Evolutionary conservation across 192 early-diverging fungal genomes (phyloP).

Genomic region (Endogone sp.): DNA sequence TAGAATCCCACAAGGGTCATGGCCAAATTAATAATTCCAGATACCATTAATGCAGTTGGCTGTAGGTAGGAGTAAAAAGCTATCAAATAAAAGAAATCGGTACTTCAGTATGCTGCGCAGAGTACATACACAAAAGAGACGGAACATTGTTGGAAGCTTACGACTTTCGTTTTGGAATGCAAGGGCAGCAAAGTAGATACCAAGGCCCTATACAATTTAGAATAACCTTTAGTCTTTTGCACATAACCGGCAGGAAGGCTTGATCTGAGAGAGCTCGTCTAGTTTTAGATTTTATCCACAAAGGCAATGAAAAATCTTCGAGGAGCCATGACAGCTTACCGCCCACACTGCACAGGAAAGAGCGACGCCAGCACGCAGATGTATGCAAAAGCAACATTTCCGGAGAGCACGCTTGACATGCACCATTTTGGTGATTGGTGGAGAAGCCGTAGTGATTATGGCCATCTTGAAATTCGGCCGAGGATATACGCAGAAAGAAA

Average conservation of each 20-base stretch:
- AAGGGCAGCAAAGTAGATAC: conserved; percentile 14
- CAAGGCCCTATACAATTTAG: conserved; percentile 12
- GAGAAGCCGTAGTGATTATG: neutral
- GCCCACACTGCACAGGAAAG: conserved; percentile 23
- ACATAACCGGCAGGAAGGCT: neutral
- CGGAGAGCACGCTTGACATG: neutral
- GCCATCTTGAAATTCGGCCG: too few relatives aligned
- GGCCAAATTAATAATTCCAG: conserved; percentile 16
- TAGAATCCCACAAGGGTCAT: conserved; percentile 17
- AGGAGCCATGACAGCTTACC: conserved; percentile 9
- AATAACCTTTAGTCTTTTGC: neutral
- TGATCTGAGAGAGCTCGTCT: neutral
- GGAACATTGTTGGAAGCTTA: conserved; percentile 11
- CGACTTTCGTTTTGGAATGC: conserved; percentile 22
- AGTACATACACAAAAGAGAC: too few relatives aligned
- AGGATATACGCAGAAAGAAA: too few relatives aligned
- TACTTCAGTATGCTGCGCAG: neutral
- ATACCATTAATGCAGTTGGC: conserved; percentile 15
- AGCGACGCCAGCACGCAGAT: conserved; percentile 20
- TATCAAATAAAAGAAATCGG: neutral
- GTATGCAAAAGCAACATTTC: conserved; percentile 29
- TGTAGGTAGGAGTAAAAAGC: conserved; percentile 31
- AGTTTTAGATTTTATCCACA: neutral
- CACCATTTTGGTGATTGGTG: neutral
- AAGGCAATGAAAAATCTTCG: neutral